Conservation (phyloP, 352 stramenopile genomes). For the Pythium vanterpoolii region DNA sequence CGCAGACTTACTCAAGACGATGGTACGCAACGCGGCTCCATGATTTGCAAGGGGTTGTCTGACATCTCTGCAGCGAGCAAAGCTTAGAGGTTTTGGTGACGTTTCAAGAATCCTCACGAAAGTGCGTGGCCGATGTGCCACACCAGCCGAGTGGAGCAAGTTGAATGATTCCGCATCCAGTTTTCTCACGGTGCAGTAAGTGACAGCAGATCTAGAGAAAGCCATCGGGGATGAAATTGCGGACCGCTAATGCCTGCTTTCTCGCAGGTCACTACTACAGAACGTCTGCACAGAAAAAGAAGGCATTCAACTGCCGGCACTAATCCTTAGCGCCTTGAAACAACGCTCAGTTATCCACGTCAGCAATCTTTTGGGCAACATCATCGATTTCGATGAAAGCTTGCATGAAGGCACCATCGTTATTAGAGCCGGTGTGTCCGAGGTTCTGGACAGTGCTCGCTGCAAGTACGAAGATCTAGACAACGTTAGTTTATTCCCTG, state of each 20-base stretch:
- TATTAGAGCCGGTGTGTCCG: conserved; percentile 71
- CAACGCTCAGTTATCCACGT: conserved; percentile 53
- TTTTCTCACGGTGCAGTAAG: conserved; percentile 63
- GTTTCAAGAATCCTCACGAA: conserved; percentile 55
- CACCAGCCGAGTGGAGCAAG: conserved; percentile 62
- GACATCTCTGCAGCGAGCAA: conserved; percentile 33
- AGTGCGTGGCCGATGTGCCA: conserved; percentile 62
- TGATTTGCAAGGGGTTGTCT: neutral
- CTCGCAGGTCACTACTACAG: conserved; percentile 14
- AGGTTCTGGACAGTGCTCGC: conserved; percentile 61
- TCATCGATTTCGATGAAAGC: conserved; percentile 84
- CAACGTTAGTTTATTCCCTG: conserved; percentile 42
- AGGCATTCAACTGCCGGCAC: conserved; percentile 16
- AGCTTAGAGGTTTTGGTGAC: conserved; percentile 67
- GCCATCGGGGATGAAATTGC: neutral
- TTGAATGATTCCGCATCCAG: conserved; percentile 54
- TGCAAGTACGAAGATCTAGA: conserved; percentile 80
- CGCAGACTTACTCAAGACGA: conserved; percentile 50
- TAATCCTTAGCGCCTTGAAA: conserved; percentile 31
- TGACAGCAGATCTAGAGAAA: neutral
- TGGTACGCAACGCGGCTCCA: conserved; percentile 33
- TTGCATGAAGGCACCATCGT: conserved; percentile 51
- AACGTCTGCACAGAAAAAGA: neutral
- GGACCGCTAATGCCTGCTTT: neutral
- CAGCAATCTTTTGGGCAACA: conserved; percentile 76